Conservation (phyloP, 495 filamentous ascomycete genomes). For the Tuber microsphaerosporum region DNA sequence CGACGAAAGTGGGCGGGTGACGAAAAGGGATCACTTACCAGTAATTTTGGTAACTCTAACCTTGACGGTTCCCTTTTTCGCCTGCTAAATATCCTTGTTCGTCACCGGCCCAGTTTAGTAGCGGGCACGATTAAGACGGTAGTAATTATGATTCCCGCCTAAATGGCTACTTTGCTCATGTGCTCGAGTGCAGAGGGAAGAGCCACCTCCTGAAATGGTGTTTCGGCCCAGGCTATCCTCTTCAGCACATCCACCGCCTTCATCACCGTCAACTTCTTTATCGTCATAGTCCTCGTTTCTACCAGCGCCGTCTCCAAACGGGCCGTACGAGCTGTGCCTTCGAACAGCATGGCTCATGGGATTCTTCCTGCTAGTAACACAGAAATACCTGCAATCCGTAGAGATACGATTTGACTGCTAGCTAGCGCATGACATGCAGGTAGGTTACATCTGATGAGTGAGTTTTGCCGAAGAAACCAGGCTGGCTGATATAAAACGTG, state of each 20-base stretch:
- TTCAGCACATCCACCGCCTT: slow-evolving; percentile 25
- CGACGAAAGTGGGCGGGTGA: no score
- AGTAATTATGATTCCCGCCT: no score
- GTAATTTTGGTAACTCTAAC: no score
- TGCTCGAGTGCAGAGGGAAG: no score
- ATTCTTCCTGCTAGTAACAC: slow-evolving; percentile 41
- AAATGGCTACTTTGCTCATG: no score
- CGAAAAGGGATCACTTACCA: no score
- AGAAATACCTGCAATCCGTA: slow-evolving; percentile 41
- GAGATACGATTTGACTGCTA: slow-evolving; percentile 38
- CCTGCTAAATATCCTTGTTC: no score
- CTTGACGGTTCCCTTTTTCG: no score
- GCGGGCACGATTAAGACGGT: no score
- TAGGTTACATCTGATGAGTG: slow-evolving; percentile 42
- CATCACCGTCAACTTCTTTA: slow-evolving; percentile 37
- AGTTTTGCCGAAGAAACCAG: slow-evolving; percentile 41
- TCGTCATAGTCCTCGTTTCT: slow-evolving; percentile 35
- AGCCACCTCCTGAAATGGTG: no score
- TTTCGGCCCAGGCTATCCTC: slow-evolving; percentile 39
- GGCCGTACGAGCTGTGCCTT: slow-evolving; percentile 39
- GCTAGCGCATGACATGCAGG: slow-evolving; percentile 41
- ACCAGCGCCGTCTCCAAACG: slow-evolving; percentile 33
- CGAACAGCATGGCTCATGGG: slow-evolving; percentile 40
- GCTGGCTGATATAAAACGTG: slow-evolving; percentile 40
- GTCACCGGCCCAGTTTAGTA: no score